phyloP scores from a whole-genome alignment of 202 grass and related monocot genomes.

The Hordeum pubiflorum region DNA sequence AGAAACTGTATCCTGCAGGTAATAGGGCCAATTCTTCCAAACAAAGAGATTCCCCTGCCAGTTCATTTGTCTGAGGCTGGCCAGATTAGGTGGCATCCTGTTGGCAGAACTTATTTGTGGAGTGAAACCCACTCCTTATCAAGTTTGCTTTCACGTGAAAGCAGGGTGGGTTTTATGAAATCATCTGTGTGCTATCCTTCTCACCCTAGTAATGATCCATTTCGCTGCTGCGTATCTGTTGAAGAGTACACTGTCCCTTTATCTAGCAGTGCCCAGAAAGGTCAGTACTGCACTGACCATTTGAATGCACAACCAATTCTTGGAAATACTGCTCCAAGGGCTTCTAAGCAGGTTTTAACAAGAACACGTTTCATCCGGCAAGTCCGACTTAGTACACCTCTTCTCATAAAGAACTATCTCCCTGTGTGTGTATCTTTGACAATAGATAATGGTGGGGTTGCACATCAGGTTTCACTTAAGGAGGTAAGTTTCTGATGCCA shows the following conservation, averaged over 20 bases:
- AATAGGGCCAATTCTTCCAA: constrained; percentile 75
- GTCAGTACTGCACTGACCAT: constrained; percentile 31
- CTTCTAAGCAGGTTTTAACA: constrained; percentile 34
- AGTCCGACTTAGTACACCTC: constrained; percentile 69
- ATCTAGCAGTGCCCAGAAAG: constrained; percentile 38
- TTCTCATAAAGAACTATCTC: constrained; percentile 90
- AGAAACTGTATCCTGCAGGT: constrained; percentile 48
- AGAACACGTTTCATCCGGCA: constrained; percentile 71
- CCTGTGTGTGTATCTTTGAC: constrained; percentile 68
- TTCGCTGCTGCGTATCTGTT: constrained; percentile 92
- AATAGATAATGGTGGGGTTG: constrained; percentile 70
- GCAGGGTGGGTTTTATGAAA: constrained; percentile 81
- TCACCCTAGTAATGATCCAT: constrained; percentile 86
- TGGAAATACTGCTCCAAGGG: constrained; percentile 26
- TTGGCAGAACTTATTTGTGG: constrained; percentile 75
- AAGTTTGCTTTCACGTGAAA: constrained; percentile 81
- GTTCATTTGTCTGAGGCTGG: constrained; percentile 93
- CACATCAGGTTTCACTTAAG: constrained; percentile 57
- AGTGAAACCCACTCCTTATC: constrained; percentile 76
- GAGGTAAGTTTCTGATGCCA: constrained; percentile 53
- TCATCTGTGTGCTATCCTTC: constrained; percentile 97
- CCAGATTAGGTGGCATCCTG: constrained; percentile 93
- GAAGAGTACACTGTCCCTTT: constrained; percentile 65
- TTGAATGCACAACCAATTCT: constrained; percentile 30
- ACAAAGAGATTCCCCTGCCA: constrained; percentile 78